Percentiles rank a stretch among this genome's conserved stretches.
Conservation (phyloP, 208 protist genomes). For the Crithidia sp. region DNA sequence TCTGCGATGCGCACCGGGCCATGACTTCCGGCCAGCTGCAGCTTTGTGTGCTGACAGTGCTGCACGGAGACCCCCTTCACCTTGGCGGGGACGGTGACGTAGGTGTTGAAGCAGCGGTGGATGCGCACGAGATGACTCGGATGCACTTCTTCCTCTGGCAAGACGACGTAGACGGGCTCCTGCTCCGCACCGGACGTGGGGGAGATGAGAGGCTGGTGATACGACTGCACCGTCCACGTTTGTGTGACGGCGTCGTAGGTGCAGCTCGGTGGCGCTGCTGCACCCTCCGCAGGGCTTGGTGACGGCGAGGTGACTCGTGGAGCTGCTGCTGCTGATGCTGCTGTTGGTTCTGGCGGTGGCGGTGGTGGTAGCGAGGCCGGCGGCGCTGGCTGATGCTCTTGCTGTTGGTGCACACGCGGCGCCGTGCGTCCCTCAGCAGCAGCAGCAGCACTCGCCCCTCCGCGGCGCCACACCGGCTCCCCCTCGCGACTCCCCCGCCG, state of each 20-base stretch:
- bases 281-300: background rate
- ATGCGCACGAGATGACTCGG: constrained; percentile 33
- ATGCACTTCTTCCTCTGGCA: constrained; percentile 20
- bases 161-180: constrained; percentile 15
- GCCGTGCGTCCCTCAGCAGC: background rate
- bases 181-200: constrained; percentile 22
- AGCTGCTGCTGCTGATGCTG: background rate
- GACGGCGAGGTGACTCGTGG: background rate
- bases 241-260: constrained; percentile 12
- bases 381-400: background rate
- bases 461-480: constrained; percentile 15
- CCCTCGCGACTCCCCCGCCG: constrained; percentile 1
- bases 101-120: constrained; percentile 31
- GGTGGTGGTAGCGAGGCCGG: background rate
- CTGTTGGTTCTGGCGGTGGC: background rate
- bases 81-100: constrained; percentile 33
- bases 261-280: background rate
- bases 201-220: constrained; percentile 15
- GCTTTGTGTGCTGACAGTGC: constrained; percentile 31
- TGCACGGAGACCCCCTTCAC: constrained; percentile 36
- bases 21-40: constrained; percentile 28
- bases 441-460: background rate
- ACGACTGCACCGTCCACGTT: constrained; percentile 23
- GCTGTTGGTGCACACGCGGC: background rate
- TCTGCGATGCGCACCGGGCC: constrained; percentile 35